Evolutionary conservation across 768 basidiomycete genomes (phyloP), one percentile per base, ranked within the genome.

Genomic region (Amanita subjunquillea): DNA sequence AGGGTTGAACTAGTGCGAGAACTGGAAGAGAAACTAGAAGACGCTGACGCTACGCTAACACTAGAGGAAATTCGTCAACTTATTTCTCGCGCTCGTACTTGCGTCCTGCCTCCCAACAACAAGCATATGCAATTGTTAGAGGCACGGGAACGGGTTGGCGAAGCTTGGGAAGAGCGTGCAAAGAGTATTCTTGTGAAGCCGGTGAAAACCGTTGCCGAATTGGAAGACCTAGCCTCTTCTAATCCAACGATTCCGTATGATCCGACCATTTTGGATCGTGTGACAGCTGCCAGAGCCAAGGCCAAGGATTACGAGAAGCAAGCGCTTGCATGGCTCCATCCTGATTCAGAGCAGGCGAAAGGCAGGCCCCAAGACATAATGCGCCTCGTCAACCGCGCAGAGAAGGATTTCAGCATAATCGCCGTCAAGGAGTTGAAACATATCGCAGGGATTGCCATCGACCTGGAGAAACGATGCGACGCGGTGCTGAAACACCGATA

Each of bases 301-400:
- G 90, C 86, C 36, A 78, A 77, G 59, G 89, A 91, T 56, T 83
- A 82, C 63, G 87, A 91, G 65, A 84, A 82, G 69, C 83, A 86
- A 58, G 87, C 88, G 2, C 79, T 75, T 57, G 69, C 74, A 1
- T 90, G 87, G 84, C 65, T 91, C 38, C 66, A 72, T 13, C 78
- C 79, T 6, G 83, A 85, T 34, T 60, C 70, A 7, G 75, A 72
- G 38, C 72, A 75, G 3, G 64, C 69, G 12, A 81, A 77, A 57
- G 85, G 88, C 6, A 76, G 79, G 56, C 73, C 85, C 32, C 70
- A 76, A 48, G 88, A 91, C 42, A 87, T 84, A 25, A 71, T 83
- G 61, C 72, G 81, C 52, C 76, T 91, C 23, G 79, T 85, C 38
- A 70, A 72, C 12, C 80, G 83, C 13, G 84, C 85, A 5, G 84